phyloP scores from a whole-genome alignment of 805 yeast species.

The Candida incommunis region DNA sequence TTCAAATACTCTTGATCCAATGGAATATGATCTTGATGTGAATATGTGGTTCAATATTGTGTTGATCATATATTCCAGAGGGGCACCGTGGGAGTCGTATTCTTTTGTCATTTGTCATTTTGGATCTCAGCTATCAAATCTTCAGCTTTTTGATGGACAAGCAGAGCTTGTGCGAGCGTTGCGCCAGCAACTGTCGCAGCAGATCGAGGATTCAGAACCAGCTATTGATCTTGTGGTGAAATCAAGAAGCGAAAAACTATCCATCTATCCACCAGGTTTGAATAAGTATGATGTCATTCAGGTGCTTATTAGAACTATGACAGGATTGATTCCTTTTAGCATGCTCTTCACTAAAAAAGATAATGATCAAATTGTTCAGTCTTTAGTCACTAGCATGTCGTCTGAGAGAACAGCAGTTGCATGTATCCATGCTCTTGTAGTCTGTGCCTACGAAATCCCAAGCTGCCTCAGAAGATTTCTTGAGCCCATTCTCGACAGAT shows the following conservation, averaged over 20 bases:
- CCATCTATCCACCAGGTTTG: conserved; percentile 23
- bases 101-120: conserved; percentile 50
- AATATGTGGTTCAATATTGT: conserved; percentile 36
- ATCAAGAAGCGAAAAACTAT: too few species aligned
- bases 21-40: conserved; percentile 26
- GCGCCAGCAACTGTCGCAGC: conserved; percentile 38
- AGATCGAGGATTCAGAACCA: conserved; percentile 23
- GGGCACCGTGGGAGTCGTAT: conserved; percentile 52
- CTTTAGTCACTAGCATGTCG: conserved; percentile 45
- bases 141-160: conserved; percentile 33
- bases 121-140: conserved; percentile 52
- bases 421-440: conserved; percentile 57
- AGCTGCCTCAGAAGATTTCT: conserved; percentile 53
- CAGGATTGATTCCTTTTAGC: conserved; percentile 38
- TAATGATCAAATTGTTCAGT: conserved; percentile 47
- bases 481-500: conserved; percentile 50
- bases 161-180: conserved; percentile 26
- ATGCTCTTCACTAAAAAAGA: conserved; percentile 37
- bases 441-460: conserved; percentile 75
- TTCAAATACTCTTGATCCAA: conserved; percentile 24
- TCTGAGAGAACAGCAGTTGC: conserved; percentile 58
- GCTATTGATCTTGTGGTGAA: too few species aligned
- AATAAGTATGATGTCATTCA: conserved; percentile 49
- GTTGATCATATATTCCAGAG: conserved; percentile 30
- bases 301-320: conserved; percentile 46